Evolutionary conservation across 352 stramenopile species (phyloP).

Genomic region (Globisporangium nagaii): DNA sequence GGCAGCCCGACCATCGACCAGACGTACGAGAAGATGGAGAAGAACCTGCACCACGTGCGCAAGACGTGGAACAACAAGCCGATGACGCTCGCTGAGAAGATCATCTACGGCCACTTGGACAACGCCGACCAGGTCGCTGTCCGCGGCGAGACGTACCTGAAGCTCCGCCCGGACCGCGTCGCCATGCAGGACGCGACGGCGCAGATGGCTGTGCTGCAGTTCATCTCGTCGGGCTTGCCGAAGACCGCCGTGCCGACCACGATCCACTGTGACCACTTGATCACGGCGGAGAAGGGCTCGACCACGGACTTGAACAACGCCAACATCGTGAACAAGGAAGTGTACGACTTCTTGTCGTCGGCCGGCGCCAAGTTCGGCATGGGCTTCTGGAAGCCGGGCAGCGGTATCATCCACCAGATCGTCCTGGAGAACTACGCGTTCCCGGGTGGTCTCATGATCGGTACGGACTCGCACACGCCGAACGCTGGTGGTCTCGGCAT

Average conservation of each 20-base stretch:
- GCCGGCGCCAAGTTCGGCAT: constrained; percentile 92
- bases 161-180: constrained; percentile 90
- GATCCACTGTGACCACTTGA: constrained; percentile 95
- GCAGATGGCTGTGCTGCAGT: constrained; percentile 94
- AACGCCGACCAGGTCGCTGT: constrained; percentile 76
- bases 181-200: constrained; percentile 94
- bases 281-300: constrained; percentile 91
- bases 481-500: constrained; percentile 92
- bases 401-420: constrained; percentile 94
- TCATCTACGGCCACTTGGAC: constrained; percentile 93
- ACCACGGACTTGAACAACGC: constrained; percentile 82
- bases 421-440: constrained; percentile 95
- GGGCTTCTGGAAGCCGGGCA: constrained; percentile 92
- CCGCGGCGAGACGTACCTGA: constrained; percentile 90
- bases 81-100: constrained; percentile 92
- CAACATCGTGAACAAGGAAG: constrained; percentile 89
- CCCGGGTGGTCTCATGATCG: constrained; percentile 93
- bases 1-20: constrained; percentile 91
- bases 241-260: constrained; percentile 91
- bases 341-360: constrained; percentile 92
- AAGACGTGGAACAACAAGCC: constrained; percentile 88
- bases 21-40: constrained; percentile 91
- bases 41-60: constrained; percentile 85
- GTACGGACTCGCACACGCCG: constrained; percentile 92
- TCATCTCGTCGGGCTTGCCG: constrained; percentile 91